Evolutionary conservation across 345 rosid genomes (phyloP).

Genomic region (Hibiscus trionum): DNA sequence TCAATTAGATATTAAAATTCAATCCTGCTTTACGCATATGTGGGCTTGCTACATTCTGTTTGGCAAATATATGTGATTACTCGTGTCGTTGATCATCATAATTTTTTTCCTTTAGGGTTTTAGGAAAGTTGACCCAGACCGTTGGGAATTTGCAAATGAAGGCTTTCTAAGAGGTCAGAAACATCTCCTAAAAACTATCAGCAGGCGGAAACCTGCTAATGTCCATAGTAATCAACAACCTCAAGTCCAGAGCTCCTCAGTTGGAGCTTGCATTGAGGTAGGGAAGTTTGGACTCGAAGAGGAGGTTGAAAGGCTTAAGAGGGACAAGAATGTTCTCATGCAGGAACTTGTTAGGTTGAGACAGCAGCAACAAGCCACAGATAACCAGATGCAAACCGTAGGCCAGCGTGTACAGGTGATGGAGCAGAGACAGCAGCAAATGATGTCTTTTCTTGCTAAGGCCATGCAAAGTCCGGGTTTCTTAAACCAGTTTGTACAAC

Average conservation of each 20-base stretch:
- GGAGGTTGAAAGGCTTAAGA: conserved; percentile 78
- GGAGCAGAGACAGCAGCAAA: conserved; percentile 94
- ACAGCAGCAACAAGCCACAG: conserved; percentile 80
- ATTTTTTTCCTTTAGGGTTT: conserved; percentile 48
- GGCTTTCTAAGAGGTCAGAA: conserved; percentile 80
- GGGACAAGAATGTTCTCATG: conserved; percentile 88
- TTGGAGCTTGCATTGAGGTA: conserved; percentile 74
- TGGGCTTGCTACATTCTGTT: conserved; percentile 21
- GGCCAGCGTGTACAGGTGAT: conserved; percentile 77
- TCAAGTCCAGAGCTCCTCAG: conserved; percentile 49
- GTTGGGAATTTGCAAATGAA: conserved; percentile 88
- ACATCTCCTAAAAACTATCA: conserved; percentile 55
- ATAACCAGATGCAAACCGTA: conserved; percentile 58
- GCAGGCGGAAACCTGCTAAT: conserved; percentile 60
- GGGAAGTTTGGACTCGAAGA: conserved; percentile 81
- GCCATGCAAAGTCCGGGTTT: conserved; percentile 80
- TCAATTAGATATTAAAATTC: conserved; percentile 1
- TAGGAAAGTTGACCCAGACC: conserved; percentile 81
- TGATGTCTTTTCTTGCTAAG: conserved; percentile 85
- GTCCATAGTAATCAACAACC: conserved; percentile 41
- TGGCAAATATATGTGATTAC: conserved; percentile 2
- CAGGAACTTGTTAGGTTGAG: conserved; percentile 87
- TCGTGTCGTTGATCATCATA: conserved; percentile 5
- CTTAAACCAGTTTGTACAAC: conserved; percentile 72
- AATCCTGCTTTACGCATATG: conserved; percentile 9